Evolutionary conservation across 495 filamentous ascomycete species (phyloP).

Genomic region (Articulospora tetracladia): DNA sequence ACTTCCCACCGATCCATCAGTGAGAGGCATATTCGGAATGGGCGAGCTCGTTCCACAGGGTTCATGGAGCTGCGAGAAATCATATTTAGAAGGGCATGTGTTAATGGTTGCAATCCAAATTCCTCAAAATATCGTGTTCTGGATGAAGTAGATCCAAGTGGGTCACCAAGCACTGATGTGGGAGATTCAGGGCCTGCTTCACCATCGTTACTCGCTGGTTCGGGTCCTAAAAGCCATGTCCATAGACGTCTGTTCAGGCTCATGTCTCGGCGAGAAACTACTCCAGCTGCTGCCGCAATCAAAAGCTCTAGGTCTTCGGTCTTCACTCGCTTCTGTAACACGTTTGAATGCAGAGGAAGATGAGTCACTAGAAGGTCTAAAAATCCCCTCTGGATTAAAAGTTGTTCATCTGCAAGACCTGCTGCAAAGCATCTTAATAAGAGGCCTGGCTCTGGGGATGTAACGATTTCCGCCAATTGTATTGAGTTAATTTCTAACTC

Average conservation of each 20-base stretch:
- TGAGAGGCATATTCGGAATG: constrained; percentile 88
- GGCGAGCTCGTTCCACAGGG: constrained; percentile 71
- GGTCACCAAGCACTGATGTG: constrained; percentile 29
- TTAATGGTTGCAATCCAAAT: constrained; percentile 70
- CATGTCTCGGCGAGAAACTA: constrained; percentile 90
- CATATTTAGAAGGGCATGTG: constrained; percentile 72
- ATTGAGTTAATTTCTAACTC: constrained; percentile 18
- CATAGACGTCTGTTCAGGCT: constrained; percentile 90
- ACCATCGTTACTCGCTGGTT: constrained; percentile 46
- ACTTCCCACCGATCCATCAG: constrained; percentile 99
- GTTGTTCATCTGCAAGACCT: constrained; percentile 83
- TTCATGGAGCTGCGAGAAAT: constrained; percentile 51
- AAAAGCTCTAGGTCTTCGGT: constrained; percentile 73
- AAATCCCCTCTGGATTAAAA: constrained; percentile 90
- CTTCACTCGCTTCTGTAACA: constrained; percentile 71
- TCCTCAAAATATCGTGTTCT: constrained; percentile 74
- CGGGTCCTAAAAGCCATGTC: constrained; percentile 94
- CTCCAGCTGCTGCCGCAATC: constrained; percentile 74
- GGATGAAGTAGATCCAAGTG: constrained; percentile 43
- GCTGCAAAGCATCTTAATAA: constrained; percentile 87
- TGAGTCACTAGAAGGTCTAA: constrained; percentile 89
- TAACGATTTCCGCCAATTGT: constrained; percentile 66
- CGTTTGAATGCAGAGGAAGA: constrained; percentile 80
- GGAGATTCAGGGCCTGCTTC: constrained; percentile 30
- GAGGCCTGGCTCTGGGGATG: constrained; percentile 87